Percentiles rank a stretch among this genome's conserved stretches.
These are phyloP conservation scores for Haplosporangium sp. DNA, from an alignment of 371 early-diverging fungal genomes.

Conservation along the genomic window DNA sequence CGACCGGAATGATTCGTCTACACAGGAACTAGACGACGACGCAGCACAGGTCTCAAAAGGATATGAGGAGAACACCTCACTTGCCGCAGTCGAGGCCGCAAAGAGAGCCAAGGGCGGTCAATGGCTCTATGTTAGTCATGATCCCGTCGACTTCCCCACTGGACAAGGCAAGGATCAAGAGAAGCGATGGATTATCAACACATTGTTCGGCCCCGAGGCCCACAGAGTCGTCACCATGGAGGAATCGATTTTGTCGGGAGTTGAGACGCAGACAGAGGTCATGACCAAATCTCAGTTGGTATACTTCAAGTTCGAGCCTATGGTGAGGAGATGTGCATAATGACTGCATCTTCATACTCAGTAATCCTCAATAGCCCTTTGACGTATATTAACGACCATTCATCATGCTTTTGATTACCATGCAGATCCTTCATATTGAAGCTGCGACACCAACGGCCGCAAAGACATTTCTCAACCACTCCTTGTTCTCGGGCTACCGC, in stretches of 20 bases:
- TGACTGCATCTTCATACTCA: no score
- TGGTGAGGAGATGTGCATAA: slow-evolving; percentile 55
- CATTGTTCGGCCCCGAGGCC: slow-evolving; percentile 57
- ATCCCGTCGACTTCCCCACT: slow-evolving; percentile 59
- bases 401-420: slow-evolving; percentile 2
- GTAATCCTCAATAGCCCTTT: no score
- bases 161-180: slow-evolving; percentile 6
- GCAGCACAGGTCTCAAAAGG: slow-evolving; percentile 20
- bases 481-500: slow-evolving; percentile 68
- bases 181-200: slow-evolving; percentile 50
- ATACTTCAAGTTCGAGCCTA: slow-evolving; percentile 74
- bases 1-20: not conserved
- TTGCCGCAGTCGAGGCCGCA: slow-evolving; percentile 33
- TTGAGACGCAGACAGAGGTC: slow-evolving; percentile 3
- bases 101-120: slow-evolving; percentile 65
- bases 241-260: not conserved
- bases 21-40: slow-evolving; percentile 6
- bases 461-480: slow-evolving; percentile 63
- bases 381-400: not conserved
- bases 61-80: slow-evolving; percentile 34
- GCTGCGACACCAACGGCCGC: slow-evolving; percentile 63
- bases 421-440: slow-evolving; percentile 71
- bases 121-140: slow-evolving; percentile 73
- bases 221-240: slow-evolving; percentile 46
- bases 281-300: slow-evolving; percentile 50